Percentiles rank a stretch among this genome's conserved stretches.
These are phyloP conservation scores for Apiospora phragmitis DNA, from an alignment of 2,329 filamentous ascomycete species.

Conservation along the genomic window DNA sequence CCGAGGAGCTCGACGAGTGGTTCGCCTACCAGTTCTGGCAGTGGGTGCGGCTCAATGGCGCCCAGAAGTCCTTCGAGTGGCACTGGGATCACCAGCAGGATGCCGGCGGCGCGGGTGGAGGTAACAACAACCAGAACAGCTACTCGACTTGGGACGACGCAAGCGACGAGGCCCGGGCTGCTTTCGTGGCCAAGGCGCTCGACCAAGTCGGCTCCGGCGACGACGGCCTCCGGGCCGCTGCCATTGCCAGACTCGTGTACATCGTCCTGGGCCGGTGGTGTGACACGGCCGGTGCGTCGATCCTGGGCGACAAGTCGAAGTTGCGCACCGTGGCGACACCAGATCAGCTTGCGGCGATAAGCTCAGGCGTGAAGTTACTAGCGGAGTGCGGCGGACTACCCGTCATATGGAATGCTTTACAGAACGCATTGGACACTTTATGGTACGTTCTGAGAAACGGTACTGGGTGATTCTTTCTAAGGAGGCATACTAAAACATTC, in stretches of 20 bases:
- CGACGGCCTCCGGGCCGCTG: conserved; percentile 49
- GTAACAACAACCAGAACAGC: conserved; percentile 34
- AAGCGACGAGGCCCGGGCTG: conserved; percentile 52
- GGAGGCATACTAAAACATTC: background rate
- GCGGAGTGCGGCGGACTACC: conserved; percentile 51
- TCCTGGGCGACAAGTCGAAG: conserved; percentile 42
- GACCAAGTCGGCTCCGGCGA: conserved; percentile 45
- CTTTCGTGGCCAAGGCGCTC: conserved; percentile 60
- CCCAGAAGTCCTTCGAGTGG: conserved; percentile 75
- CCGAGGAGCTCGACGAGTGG: conserved; percentile 96
- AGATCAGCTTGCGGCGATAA: conserved; percentile 61
- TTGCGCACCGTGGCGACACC: conserved; percentile 49
- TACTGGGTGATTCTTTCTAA: too few species aligned
- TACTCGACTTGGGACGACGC: conserved; percentile 66
- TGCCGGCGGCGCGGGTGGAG: conserved; percentile 16
- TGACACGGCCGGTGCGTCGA: conserved; percentile 57
- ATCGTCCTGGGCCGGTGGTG: conserved; percentile 70
- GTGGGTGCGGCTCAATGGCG: conserved; percentile 73
- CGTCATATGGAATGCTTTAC: conserved; percentile 52
- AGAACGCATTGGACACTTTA: conserved; percentile 50
- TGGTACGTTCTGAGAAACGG: conserved; percentile 43
- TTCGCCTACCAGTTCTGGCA: conserved; percentile 91
- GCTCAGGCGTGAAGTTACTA: conserved; percentile 52
- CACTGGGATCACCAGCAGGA: conserved; percentile 65
- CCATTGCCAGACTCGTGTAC: conserved; percentile 59